Conservation (phyloP, 23 red algal species). For the Chondrus crispus region DNA sequence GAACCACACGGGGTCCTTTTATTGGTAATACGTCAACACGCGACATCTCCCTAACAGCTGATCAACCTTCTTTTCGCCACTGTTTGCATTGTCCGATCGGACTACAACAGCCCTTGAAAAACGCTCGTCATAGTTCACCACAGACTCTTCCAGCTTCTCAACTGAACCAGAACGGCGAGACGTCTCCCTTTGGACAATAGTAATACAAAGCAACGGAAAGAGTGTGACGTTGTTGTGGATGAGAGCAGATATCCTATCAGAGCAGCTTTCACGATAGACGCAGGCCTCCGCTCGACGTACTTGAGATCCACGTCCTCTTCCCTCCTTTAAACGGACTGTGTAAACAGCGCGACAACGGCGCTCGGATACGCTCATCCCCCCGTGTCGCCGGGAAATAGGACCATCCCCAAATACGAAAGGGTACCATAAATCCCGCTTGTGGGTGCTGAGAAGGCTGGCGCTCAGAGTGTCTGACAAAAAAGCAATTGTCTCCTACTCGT, state of each 20-base stretch:
- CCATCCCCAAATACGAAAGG: conserved; percentile 17
- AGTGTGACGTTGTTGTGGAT: neutral
- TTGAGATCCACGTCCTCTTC: neutral
- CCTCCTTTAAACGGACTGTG: neutral
- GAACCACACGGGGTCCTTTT: neutral
- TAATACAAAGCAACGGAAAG: neutral
- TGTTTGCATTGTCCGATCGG: neutral
- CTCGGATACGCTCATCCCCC: neutral
- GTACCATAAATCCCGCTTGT: neutral
- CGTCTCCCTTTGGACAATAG: neutral
- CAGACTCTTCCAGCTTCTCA: neutral
- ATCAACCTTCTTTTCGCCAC: neutral
- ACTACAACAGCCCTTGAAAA: too few species aligned
- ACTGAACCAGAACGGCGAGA: neutral
- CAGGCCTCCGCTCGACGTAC: neutral
- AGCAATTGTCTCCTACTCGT: neutral
- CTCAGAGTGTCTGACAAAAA: neutral
- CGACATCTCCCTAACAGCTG: too few species aligned
- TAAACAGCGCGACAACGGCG: neutral
- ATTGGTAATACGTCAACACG: neutral
- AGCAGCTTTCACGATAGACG: neutral
- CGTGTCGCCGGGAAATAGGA: neutral
- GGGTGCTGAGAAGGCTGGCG: neutral
- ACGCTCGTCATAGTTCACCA: too few species aligned
- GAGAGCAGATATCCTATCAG: neutral